Percentiles rank a stretch among this genome's conserved stretches.
phyloP scores from a whole-genome alignment of 169 alveolate genomes.

The Babesia gibsoni region DNA sequence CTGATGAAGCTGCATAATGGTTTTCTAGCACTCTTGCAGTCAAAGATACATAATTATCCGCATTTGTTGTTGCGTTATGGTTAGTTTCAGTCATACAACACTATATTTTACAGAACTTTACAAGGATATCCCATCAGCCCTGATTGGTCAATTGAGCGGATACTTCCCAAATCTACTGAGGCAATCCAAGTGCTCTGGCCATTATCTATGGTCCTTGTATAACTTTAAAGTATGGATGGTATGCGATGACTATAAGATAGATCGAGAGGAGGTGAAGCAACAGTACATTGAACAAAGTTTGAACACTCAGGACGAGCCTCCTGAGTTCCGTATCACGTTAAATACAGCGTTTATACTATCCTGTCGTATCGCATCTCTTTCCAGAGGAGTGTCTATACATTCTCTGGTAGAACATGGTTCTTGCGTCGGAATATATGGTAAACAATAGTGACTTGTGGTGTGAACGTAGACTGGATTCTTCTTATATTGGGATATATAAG shows the following conservation, averaged over 20 bases:
- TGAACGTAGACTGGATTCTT: too few species aligned
- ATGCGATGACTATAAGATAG: background rate
- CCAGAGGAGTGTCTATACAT: background rate
- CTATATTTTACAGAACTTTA: background rate
- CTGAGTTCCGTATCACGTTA: slow-evolving; percentile 21
- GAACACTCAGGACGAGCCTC: background rate
- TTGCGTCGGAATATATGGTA: background rate
- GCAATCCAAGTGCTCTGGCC: slow-evolving; percentile 1
- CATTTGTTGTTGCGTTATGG: slow-evolving; percentile 4
- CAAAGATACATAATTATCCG: slow-evolving; percentile 8
- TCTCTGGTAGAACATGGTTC: background rate
- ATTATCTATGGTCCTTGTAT: slow-evolving; percentile 1
- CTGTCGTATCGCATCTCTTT: background rate
- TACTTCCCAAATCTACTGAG: background rate
- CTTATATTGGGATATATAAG: too few species aligned
- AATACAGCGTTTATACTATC: background rate
- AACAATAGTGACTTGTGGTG: background rate
- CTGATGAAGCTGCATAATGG: slow-evolving; percentile 20
- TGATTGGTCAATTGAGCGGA: slow-evolving; percentile 9
- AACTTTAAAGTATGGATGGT: slow-evolving; percentile 12
- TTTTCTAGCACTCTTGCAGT: background rate
- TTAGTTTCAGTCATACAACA: background rate
- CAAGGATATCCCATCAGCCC: background rate
- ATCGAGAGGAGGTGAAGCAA: background rate
- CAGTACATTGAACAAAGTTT: background rate